Evolutionary conservation across 257 asterid genomes (phyloP).

Genomic region (Nicotiana attenuata): DNA sequence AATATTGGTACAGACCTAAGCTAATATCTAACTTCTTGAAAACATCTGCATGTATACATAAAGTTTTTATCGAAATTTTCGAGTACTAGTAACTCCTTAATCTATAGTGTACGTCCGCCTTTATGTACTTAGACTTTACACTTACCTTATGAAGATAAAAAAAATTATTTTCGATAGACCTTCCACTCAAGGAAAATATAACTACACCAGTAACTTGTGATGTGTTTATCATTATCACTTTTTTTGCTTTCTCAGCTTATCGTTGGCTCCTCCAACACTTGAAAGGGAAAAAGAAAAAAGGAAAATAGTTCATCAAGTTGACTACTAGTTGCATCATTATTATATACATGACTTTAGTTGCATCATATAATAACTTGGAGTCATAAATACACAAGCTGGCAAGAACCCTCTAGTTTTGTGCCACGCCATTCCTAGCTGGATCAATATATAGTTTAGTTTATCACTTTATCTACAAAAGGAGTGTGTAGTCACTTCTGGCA

Average conservation of each 20-base stretch:
- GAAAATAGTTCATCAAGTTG: neutral
- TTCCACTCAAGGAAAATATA: too few species aligned
- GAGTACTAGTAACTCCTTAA: too few species aligned
- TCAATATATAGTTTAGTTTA: neutral
- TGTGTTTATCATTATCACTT: neutral
- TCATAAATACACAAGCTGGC: neutral
- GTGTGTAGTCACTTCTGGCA: neutral
- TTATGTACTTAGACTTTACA: too few species aligned
- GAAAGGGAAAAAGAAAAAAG: too few species aligned
- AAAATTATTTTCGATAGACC: too few species aligned
- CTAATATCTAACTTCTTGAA: too few species aligned
- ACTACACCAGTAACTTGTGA: too few species aligned
- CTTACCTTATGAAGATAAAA: too few species aligned
- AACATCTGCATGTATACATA: too few species aligned
- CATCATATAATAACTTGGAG: neutral
- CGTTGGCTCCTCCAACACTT: neutral
- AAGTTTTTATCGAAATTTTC: too few species aligned
- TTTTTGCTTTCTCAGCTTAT: neutral
- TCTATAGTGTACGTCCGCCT: too few species aligned
- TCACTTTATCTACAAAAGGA: neutral
- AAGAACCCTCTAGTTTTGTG: neutral
- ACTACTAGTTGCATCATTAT: neutral
- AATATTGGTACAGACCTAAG: too few species aligned
- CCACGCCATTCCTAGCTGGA: neutral
- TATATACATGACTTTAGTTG: neutral